Base-by-base conservation (phyloP, 148 eudicot genomes). In the Rhododendron vialii region DNA sequence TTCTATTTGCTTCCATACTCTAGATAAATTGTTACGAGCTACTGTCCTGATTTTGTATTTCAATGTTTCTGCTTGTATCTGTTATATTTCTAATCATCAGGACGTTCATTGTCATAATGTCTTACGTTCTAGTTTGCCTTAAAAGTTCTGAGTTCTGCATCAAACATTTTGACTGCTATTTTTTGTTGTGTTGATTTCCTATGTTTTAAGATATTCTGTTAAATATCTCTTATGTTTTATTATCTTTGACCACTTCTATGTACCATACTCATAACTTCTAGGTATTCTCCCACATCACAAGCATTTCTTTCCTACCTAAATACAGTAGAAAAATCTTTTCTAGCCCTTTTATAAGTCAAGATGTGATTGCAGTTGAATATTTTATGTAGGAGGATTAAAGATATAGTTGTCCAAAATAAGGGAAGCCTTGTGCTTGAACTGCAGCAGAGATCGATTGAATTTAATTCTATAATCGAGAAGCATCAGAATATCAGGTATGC, bases 391-490 rank as follows among this genome's bases (percentile, higher is more conserved):
- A 93, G 93, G 91, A 89, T 94, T 85, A 95, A 97, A 84, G 95
- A 93, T 63, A 93, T 93, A 63, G 82, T 93, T 51, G 86, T 87
- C 87, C 96, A 94, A 83, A 89, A 88, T 83, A 97, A 94, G 83
- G 99, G 98, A 89, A 95, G 92, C 90, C 88, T 94, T 85, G 93
- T 92, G 85, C 98, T 97, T 86, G 99, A 97, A 91, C 92, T 97
- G 89, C 99, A 97, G 88, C 99, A 97, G 89, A 91, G 99, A 93
- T 93, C 99, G 83, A 91, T 94, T 50, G 99, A 97, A 86, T 97
- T 97, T 71, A 93, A 92, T 82, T 93, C 98, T 55, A 89, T 97
- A 28, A 91, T 97, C 78, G 95, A 89, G 85, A 97, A 92, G 92
- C 99, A 97, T 92, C 95, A 93, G 86, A 93, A 93, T 87, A 92